These are phyloP conservation scores for Termitomyces titanicus DNA, from an alignment of 768 basidiomycete species.

Conservation along the genomic window DNA sequence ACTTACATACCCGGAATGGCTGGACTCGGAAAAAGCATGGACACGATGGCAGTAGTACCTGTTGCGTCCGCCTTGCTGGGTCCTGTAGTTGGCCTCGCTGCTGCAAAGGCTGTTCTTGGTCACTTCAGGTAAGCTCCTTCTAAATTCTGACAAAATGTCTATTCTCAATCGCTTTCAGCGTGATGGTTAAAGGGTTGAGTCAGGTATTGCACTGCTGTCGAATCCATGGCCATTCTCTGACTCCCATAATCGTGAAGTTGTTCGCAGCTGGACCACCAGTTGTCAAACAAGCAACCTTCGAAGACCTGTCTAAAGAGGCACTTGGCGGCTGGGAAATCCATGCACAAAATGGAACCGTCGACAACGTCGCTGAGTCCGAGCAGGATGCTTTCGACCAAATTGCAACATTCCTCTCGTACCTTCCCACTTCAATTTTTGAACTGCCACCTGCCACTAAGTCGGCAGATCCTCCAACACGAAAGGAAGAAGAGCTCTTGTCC, in stretches of 20 bases:
- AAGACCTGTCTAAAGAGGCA: constrained; percentile 17
- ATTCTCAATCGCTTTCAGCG: constrained; percentile 17
- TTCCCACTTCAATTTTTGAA: constrained; percentile 36
- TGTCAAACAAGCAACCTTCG: constrained; percentile 16
- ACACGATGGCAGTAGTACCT: constrained; percentile 33
- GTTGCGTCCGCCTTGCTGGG: constrained; percentile 35
- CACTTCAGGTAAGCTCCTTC: constrained; percentile 29
- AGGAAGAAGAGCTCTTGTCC: constrained; percentile 30
- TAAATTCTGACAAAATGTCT: background rate
- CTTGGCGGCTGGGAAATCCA: constrained; percentile 7
- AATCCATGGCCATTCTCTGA: background rate
- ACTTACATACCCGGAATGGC: constrained; percentile 35
- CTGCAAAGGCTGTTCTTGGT: constrained; percentile 34
- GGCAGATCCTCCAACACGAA: constrained; percentile 23
- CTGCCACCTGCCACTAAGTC: constrained; percentile 25
- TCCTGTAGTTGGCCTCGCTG: constrained; percentile 38
- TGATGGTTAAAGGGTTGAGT: constrained; percentile 39
- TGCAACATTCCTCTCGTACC: constrained; percentile 31
- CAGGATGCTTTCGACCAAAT: constrained; percentile 33
- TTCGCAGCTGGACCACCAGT: constrained; percentile 14
- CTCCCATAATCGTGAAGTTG: background rate
- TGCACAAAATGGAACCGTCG: constrained; percentile 7
- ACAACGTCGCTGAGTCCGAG: constrained; percentile 25
- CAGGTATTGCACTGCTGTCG: constrained; percentile 11
- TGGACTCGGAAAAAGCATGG: constrained; percentile 33